Conservation (phyloP, 768 basidiomycete species). For the Tubosaeta sp. region DNA sequence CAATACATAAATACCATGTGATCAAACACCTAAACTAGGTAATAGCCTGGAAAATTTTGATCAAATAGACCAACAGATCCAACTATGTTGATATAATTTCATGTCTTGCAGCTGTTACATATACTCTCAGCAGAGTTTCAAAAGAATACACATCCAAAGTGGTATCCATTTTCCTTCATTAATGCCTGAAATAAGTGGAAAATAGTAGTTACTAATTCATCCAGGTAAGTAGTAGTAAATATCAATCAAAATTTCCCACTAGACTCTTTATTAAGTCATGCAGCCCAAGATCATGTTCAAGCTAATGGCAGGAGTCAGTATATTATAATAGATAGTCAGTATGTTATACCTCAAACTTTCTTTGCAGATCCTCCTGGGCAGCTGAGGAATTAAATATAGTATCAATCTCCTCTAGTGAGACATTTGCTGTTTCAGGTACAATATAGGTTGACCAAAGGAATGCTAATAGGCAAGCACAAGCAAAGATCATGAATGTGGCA, state of each 20-base stretch:
- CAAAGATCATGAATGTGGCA: constrained; percentile 65
- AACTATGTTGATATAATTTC: too few species aligned
- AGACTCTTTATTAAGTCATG: constrained; percentile 41
- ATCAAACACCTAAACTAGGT: constrained; percentile 4
- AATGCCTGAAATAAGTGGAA: too few species aligned
- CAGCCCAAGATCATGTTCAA: constrained; percentile 55
- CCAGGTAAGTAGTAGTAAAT: too few species aligned
- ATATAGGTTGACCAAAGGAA: constrained; percentile 67
- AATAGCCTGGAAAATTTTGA: too few species aligned
- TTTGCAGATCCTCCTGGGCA: constrained; percentile 47
- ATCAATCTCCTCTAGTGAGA: constrained; percentile 76
- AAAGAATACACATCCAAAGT: neutral
- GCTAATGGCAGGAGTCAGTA: constrained; percentile 32
- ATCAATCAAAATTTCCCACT: constrained; percentile 14
- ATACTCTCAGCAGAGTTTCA: too few species aligned
- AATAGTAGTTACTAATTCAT: too few species aligned
- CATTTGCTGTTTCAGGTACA: constrained; percentile 75
- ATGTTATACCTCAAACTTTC: constrained; percentile 48
- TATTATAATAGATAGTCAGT: neutral
- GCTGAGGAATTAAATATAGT: constrained; percentile 57
- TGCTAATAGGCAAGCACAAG: constrained; percentile 57
- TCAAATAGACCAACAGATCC: too few species aligned
- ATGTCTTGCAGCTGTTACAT: too few species aligned
- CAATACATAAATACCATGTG: too few species aligned
- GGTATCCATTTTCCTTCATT: too few species aligned